A percentile compares a stretch with the other conserved stretches of the same genome.
phyloP scores from a whole-genome alignment of 331 rosid species.

The Rosa hybrid region DNA sequence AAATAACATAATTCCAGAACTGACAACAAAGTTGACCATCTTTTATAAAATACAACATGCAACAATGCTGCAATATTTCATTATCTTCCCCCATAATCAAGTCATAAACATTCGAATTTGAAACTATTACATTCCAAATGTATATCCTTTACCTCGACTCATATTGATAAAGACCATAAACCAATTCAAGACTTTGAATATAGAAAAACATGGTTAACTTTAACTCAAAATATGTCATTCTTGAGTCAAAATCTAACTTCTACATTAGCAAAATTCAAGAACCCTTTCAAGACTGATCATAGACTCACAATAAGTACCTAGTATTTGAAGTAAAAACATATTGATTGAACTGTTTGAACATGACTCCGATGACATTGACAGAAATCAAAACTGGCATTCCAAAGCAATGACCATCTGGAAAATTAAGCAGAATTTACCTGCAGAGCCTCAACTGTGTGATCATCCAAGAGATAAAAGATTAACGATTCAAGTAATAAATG shows the following conservation, averaged over 20 bases:
- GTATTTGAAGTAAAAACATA: neutral
- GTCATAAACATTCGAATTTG: neutral
- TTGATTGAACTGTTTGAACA: conserved; percentile 19
- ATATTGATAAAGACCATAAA: neutral
- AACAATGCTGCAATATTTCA: neutral
- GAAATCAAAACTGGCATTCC: conserved; percentile 8
- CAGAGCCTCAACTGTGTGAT: conserved; percentile 78
- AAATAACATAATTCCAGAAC: neutral
- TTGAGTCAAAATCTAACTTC: neutral
- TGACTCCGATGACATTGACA: neutral
- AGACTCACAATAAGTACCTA: neutral
- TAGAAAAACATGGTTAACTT: neutral
- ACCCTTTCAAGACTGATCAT: neutral
- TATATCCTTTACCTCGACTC: neutral
- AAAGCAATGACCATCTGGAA: conserved; percentile 14
- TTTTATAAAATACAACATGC: neutral
- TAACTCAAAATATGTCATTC: neutral
- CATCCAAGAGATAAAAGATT: conserved; percentile 85
- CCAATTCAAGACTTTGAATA: neutral
- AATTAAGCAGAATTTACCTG: conserved; percentile 49
- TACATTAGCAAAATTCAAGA: conserved; percentile 1
- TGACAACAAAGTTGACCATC: neutral
- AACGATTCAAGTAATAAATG: conserved; percentile 77
- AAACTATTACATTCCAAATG: neutral
- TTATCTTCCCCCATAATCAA: neutral